phyloP scores from a whole-genome alignment of 2,329 filamentous ascomycete species.

The Diaporthe humulicola region DNA sequence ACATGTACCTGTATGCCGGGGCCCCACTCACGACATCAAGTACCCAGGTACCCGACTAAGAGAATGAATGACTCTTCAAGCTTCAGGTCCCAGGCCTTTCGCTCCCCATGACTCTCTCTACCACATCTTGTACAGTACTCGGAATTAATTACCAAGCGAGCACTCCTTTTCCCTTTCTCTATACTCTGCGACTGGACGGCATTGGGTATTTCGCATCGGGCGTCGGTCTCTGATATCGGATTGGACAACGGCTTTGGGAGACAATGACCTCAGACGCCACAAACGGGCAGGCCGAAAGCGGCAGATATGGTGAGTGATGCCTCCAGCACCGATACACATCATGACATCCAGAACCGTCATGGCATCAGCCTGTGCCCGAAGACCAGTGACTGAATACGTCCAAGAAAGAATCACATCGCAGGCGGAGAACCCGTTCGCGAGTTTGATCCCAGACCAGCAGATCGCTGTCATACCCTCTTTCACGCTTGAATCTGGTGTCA shows the following conservation, averaged over 20 bases:
- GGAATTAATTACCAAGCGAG: background rate
- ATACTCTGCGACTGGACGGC: background rate
- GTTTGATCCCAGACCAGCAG: constrained; percentile 88
- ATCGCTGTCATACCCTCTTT: constrained; percentile 90
- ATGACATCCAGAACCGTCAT: background rate
- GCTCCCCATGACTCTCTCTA: constrained; percentile 8
- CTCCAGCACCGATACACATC: background rate
- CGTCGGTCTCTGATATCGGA: background rate
- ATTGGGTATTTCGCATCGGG: background rate
- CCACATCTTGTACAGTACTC: constrained; percentile 6
- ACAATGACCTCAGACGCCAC: constrained; percentile 25
- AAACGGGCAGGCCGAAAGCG: constrained; percentile 29
- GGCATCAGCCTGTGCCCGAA: constrained; percentile 44
- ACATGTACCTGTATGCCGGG: background rate
- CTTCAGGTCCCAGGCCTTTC: background rate
- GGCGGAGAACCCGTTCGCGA: constrained; percentile 91
- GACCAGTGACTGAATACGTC: constrained; percentile 72
- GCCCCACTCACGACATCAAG: constrained; percentile 15
- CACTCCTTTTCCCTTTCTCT: background rate
- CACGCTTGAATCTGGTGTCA: constrained; percentile 91
- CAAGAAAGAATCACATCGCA: constrained; percentile 77
- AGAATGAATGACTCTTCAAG: constrained; percentile 26
- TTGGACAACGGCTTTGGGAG: constrained; percentile 1
- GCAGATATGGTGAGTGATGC: constrained; percentile 39
- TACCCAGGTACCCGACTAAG: constrained; percentile 30